These are phyloP conservation scores for Mortierella sp. DNA, from an alignment of 371 early-diverging fungal species.

Conservation along the genomic window DNA sequence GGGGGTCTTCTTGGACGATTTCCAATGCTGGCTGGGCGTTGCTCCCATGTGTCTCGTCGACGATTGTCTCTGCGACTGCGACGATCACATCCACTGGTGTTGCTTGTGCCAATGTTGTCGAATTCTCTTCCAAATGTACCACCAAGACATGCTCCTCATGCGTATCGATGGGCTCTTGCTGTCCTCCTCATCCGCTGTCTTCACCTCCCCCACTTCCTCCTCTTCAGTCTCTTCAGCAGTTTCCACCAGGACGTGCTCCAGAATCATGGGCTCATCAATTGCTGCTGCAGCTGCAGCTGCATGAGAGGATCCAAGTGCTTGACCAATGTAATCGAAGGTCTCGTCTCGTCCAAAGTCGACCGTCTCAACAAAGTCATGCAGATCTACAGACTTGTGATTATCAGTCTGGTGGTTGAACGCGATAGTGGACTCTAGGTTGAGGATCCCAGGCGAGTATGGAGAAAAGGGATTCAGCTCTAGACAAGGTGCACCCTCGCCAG, in stretches of 20 bases:
- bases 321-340: neutral
- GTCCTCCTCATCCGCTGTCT: neutral
- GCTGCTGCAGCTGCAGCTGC: neutral
- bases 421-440: conserved; percentile 9
- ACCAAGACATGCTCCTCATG: neutral
- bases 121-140: neutral
- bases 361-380: conserved; percentile 29
- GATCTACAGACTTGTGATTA: conserved; percentile 15
- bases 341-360: conserved; percentile 23
- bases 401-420: neutral
- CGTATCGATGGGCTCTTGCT: neutral
- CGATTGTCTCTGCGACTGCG: neutral
- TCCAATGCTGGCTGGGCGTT: no score
- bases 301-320: neutral
- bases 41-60: neutral
- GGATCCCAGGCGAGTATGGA: conserved; percentile 41
- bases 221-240: neutral
- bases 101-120: neutral
- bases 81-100: neutral
- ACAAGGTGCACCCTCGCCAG: conserved; percentile 20
- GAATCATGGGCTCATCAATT: neutral
- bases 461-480: conserved; percentile 37
- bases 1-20: neutral
- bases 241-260: neutral
- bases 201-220: neutral